These are phyloP conservation scores for Oryza brachyantha DNA, from an alignment of 176 grass and related monocot species.

Conservation along the genomic window DNA sequence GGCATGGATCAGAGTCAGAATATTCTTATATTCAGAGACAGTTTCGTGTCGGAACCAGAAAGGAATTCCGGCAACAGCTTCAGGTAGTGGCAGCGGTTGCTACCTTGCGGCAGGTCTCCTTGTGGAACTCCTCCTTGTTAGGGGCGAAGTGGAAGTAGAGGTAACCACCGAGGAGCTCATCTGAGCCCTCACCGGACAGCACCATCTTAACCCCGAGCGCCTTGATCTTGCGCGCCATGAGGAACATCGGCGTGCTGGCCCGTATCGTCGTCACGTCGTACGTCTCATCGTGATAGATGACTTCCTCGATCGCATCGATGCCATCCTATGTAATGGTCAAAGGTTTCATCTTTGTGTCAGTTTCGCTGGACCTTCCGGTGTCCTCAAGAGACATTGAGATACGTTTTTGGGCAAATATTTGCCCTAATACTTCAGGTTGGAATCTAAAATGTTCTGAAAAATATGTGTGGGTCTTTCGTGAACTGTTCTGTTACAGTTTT, in stretches of 20 bases:
- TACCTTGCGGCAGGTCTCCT: constrained; percentile 92
- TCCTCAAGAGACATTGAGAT: neutral
- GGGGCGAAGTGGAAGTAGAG: constrained; percentile 99
- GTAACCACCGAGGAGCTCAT: constrained; percentile 94
- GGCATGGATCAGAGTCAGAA: neutral
- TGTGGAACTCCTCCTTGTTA: constrained; percentile 94
- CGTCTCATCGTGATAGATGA: constrained; percentile 88
- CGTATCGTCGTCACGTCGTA: constrained; percentile 95
- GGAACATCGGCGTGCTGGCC: constrained; percentile 97
- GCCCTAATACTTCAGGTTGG: neutral
- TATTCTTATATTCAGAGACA: neutral
- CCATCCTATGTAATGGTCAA: constrained; percentile 60
- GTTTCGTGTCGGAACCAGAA: neutral
- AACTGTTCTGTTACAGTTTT: neutral
- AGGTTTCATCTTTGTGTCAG: neutral
- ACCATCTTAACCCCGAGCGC: constrained; percentile 97
- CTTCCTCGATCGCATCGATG: constrained; percentile 96
- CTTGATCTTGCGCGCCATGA: constrained; percentile 99
- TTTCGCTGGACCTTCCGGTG: too few species aligned
- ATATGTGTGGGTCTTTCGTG: neutral
- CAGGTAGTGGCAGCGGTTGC: neutral
- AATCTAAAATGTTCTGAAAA: neutral
- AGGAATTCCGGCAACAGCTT: neutral
- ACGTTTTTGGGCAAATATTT: neutral
- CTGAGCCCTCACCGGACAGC: constrained; percentile 89